A percentile compares a stretch with the other conserved stretches of the same genome.
Conservation (phyloP, 225 moss, liverwort and hornwort species). For the Neckera pumila region DNA sequence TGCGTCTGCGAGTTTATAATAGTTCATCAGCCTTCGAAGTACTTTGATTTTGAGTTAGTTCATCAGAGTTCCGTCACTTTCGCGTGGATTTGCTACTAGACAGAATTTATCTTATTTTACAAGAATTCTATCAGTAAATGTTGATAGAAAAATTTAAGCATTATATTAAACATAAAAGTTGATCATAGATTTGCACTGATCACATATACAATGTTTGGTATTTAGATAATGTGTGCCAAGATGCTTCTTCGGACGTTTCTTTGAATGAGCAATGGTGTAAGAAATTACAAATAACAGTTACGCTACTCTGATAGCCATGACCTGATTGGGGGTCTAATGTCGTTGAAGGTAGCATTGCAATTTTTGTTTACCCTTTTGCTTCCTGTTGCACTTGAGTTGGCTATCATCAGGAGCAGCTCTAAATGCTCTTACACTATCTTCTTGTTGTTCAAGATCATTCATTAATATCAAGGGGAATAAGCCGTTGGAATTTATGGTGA, state of each 20-base stretch:
- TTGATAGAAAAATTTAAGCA: neutral
- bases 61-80: neutral
- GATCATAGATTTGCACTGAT: neutral
- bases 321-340: neutral
- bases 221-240: neutral
- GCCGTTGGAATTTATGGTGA: neutral
- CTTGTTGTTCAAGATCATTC: neutral
- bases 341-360: neutral
- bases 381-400: neutral
- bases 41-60: neutral
- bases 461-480: neutral
- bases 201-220: neutral
- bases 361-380: neutral
- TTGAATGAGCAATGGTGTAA: neutral
- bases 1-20: neutral
- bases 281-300: neutral
- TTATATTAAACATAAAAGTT: neutral
- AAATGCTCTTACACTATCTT: neutral
- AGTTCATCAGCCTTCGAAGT: neutral
- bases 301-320: neutral
- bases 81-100: neutral
- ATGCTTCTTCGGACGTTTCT: neutral
- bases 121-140: neutral
- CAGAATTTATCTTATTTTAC: neutral
- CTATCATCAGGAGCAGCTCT: neutral